Percentiles rank a stretch among this genome's conserved stretches.
Conservation (phyloP, 805 yeast genomes). For the Ogataea neopini region DNA sequence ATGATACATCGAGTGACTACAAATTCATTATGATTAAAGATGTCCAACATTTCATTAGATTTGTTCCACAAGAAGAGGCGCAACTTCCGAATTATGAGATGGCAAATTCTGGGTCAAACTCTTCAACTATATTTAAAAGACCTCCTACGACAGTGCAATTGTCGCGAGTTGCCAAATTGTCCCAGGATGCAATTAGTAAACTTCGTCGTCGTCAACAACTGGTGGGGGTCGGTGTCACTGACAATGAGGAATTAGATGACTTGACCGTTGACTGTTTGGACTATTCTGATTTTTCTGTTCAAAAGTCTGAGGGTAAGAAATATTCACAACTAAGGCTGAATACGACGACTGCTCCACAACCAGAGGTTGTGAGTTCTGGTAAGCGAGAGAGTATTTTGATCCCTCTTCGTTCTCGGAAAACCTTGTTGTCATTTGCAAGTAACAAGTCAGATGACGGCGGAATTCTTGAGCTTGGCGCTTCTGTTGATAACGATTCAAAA, state of each 20-base stretch:
- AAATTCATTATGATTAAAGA: conserved; percentile 25
- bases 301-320: conserved; percentile 18
- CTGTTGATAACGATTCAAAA: conserved; percentile 10
- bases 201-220: conserved; percentile 20
- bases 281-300: conserved; percentile 12
- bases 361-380: neutral
- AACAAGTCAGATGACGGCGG: conserved; percentile 20
- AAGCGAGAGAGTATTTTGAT: conserved; percentile 5
- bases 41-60: conserved; percentile 22
- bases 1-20: conserved; percentile 10
- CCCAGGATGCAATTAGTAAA: conserved; percentile 16
- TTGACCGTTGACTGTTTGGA: conserved; percentile 19
- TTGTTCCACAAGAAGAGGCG: conserved; percentile 22
- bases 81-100: conserved; percentile 20
- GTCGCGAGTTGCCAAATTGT: conserved; percentile 15
- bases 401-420: conserved; percentile 20
- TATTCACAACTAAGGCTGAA: conserved; percentile 18
- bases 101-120: conserved; percentile 1
- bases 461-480: conserved; percentile 6
- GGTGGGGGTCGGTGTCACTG: conserved; percentile 22
- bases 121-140: neutral
- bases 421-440: conserved; percentile 19
- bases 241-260: conserved; percentile 18
- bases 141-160: conserved; percentile 22
- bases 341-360: conserved; percentile 6